Evolutionary conservation across 192 early-diverging fungal species (phyloP).

Genomic region (Umbelopsis sp.): DNA sequence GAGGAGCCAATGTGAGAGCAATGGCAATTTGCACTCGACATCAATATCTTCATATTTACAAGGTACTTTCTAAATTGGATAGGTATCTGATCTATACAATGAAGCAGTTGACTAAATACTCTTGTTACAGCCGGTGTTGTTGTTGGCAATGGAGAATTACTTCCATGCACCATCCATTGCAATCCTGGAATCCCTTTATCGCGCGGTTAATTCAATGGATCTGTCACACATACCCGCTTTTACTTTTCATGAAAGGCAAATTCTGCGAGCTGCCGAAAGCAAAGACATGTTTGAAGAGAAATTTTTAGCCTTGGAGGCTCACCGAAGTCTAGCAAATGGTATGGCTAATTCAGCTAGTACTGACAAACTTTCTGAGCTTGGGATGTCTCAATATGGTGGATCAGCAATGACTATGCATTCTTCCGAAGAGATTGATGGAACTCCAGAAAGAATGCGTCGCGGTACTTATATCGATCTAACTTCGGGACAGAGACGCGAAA

Average conservation of each 20-base stretch:
- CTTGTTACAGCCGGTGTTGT: slow-evolving; percentile 72
- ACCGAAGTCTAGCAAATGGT: not conserved
- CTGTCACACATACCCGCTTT: slow-evolving; percentile 78
- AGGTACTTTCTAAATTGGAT: slow-evolving; percentile 41
- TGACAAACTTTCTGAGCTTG: not conserved
- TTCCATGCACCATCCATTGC: slow-evolving; percentile 74
- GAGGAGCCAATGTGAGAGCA: slow-evolving; percentile 91
- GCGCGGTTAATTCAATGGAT: slow-evolving; percentile 86
- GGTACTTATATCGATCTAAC: slow-evolving; percentile 56
- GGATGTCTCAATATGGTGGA: slow-evolving; percentile 3
- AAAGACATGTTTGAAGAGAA: slow-evolving; percentile 86
- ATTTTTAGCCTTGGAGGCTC: slow-evolving; percentile 44
- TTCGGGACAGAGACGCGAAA: slow-evolving; percentile 46
- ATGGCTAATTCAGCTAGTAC: slow-evolving; percentile 3
- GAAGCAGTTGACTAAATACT: too few species aligned
- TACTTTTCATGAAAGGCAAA: slow-evolving; percentile 77
- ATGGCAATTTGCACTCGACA: slow-evolving; percentile 92
- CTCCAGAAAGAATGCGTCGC: slow-evolving; percentile 37
- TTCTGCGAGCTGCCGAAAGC: slow-evolving; percentile 81
- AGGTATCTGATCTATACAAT: not conserved
- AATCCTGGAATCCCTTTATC: slow-evolving; percentile 78
- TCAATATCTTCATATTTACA: slow-evolving; percentile 90
- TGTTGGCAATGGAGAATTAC: slow-evolving; percentile 92
- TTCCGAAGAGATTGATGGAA: not conserved
- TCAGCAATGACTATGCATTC: not conserved